Evolutionary conservation across 1,139 yeast species (phyloP), one percentile per base, ranked within the genome.

Genomic region (Hansenula sp.): DNA sequence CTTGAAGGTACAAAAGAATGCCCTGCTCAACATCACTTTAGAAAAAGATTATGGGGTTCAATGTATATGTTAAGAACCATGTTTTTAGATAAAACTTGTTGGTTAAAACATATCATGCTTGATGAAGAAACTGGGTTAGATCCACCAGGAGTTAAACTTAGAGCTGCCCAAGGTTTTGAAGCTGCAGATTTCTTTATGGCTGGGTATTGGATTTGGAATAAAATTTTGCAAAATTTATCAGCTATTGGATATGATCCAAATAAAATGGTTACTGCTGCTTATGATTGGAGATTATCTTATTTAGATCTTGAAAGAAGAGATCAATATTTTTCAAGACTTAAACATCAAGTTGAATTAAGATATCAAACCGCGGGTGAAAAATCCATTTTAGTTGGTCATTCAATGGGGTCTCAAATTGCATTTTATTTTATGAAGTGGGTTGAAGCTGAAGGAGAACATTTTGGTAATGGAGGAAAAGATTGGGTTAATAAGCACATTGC

Each of bases 151-250:
- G 75, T 86, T 53, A 83, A 73, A 50, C 60, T 92, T 29, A 69
- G 98, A 44, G 95, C 98, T 0, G 94, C 96, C 0, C 96, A 87
- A 59, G 98, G 98, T 0, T 87, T 92, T 63, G 97, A 92, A 53
- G 95, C 97, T 1, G 94, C 96, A 0, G 98, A 92, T 64, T 92
- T 89, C 63, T 92, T 92, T 58, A 80, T 92, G 62, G 88, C 97
- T 5, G 98, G 98, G 0, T 92, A 92, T 63, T 92, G 98, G 98
- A 87, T 92, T 53, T 92, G 98, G 98, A 88, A 88, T 60, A 92
- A 94, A 60, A 78, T 92, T 41, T 69, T 92, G 16, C 96, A 92
- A 60, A 94, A 94, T 55, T 68, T 94, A 50, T 95, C 96, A 2
- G 97, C 88, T 1, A 76, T 94, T 47, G 97, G 97, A 0, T 92